Evolutionary conservation across 345 rosid genomes (phyloP), one percentile per base, ranked within the genome.

Genomic region (Chamaenerion angustifolium): DNA sequence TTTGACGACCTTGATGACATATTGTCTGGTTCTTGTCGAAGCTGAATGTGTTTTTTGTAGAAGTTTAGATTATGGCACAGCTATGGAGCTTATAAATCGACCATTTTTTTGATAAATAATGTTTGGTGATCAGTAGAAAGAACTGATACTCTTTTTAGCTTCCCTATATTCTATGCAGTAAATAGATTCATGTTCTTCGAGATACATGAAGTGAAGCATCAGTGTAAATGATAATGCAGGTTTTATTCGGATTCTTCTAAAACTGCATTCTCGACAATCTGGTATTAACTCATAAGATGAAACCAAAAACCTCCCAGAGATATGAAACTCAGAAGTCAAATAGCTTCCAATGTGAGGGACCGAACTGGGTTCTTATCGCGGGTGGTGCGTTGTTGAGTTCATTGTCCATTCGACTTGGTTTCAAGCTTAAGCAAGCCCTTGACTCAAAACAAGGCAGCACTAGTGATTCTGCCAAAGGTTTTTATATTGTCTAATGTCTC

Each of bases 301-400:
- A 58, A 70, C 64, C 70, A 55, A 72, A 67, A 69, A 55, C 71
- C 42, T 65, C 64, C 61, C 70, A 64, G 49, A 63, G 61, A 47
- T 66, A 85, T 23, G 77, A 80, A 61, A 65, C 66, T 70, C 90
- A 76, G 56, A 77, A 64, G 66, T 60, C 64, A 16, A 75, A 63
- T 40, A 54, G 11, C 16, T 42, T 70, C 43, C 81, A 72, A 52
- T 76, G 66, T 23, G 82, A 71, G 37, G 82, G 96, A n/a, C 81
- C 94, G 11, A 84, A 78, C 54, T 92, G 98, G 98, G 67, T 92
- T 58, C 71, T 92, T 8, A 80, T 92, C 56, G 96, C 90, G 1
- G 98, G 96, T 1, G 93, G 96, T 25, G 95, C 98, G 60, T 80
- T 92, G 68, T 69, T 92, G 63, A 87, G 95, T 72, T 84, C 98